Base-by-base conservation (phyloP, 176 grass and related monocot species). In the Raddia distichophylla region DNA sequence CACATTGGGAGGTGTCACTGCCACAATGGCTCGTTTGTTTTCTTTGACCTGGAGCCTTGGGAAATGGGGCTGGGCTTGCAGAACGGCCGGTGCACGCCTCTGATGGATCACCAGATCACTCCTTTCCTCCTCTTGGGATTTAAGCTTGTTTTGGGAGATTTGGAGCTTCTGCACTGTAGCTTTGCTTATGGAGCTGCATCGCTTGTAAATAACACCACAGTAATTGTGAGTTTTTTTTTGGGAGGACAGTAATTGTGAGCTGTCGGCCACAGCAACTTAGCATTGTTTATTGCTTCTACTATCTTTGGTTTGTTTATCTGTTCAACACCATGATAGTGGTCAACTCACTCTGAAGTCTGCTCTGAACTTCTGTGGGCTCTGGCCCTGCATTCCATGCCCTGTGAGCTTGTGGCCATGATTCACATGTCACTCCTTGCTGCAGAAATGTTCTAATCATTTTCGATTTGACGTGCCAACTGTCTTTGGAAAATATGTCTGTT, bases 61-160 rank as follows among this genome's bases (percentile, higher is more conserved):
- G 78, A 90, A 84, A 60, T 40, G 82, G 6, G 14, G 63, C 64
- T 8, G 69, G 12, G 18, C 13, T 65, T n/a, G 57, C 87, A 65
- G 71, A 81, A 70, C 82, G 82, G 77, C 63, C 76, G 82, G 87
- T 19, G 87, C 87, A 89, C 87, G 83, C 87, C 73, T 89, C 76
- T 84, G 65, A 51, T 81, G 84, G 84, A 19, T 53, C 52, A 34
- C 64, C 63, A 14, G 20, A 49, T 67, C 67, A 52, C 42, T 60
- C 17, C 11, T 72, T 79, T 82, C 10, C 3, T 17, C 16, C 4
- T 5, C 6, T 6, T 81, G 45, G 15, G 16, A 64, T 63, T n/a
- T 63, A 35, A 35, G 37, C 40, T 77, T 70, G 35, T 75, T 20
- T 32, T 35, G 6, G 12, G 34, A 17, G 55, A 68, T 75, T 69